Evolutionary conservation across 2,329 filamentous ascomycete genomes (phyloP).

Genomic region (Cladosporium austrohemisphaericum): DNA sequence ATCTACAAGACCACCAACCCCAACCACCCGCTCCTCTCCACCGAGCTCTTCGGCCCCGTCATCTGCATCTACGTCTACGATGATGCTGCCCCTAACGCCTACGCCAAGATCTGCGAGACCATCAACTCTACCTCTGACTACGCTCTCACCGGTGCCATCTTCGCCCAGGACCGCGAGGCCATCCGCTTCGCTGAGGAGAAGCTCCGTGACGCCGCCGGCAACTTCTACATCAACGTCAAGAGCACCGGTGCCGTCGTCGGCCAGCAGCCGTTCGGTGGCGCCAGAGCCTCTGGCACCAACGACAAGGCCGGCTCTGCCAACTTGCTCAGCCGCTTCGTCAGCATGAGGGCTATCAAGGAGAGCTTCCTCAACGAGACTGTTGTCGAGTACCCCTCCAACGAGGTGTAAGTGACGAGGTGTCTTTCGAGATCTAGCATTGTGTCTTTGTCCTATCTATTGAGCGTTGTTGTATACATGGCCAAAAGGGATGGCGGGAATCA

Average conservation of each 20-base stretch:
- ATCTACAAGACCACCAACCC: conserved; percentile 72
- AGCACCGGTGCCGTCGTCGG: conserved; percentile 48
- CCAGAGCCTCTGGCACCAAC: conserved; percentile 52
- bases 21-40: conserved; percentile 66
- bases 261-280: conserved; percentile 43
- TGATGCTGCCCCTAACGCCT: conserved; percentile 55
- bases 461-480: too few species aligned
- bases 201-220: conserved; percentile 68
- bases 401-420: conserved; percentile 37
- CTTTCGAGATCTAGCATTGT: too few species aligned
- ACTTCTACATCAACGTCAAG: conserved; percentile 85
- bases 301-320: conserved; percentile 55
- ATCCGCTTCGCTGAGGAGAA: conserved; percentile 65
- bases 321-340: conserved; percentile 50
- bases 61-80: conserved; percentile 72
- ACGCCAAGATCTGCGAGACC: conserved; percentile 45
- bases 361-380: conserved; percentile 48
- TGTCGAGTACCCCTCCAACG: conserved; percentile 53
- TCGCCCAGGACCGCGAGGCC: conserved; percentile 63
- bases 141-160: conserved; percentile 70
- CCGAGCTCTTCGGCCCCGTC: conserved; percentile 78
- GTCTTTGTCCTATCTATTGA: too few species aligned
- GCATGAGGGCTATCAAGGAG: conserved; percentile 54
- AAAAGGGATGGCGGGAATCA: too few species aligned
- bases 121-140: conserved; percentile 68